Evolutionary conservation across 139 green algal species (phyloP).

Genomic region (Dunaliella sp.): DNA sequence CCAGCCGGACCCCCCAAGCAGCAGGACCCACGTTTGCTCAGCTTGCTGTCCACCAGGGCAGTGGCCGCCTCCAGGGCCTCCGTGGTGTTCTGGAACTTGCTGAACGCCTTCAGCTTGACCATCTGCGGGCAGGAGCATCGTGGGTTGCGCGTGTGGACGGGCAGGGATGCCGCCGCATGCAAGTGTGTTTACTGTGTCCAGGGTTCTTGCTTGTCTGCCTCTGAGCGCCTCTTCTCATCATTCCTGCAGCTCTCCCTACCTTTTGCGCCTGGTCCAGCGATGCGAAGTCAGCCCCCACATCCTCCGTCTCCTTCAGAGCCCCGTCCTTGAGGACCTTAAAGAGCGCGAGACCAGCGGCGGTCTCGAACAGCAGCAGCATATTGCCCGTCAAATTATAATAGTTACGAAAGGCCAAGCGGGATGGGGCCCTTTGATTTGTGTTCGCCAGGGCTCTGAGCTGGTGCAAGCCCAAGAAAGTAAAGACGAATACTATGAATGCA

Average conservation of each 20-base stretch:
- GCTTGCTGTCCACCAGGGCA: slow-evolving; percentile 92
- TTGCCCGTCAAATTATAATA: background rate
- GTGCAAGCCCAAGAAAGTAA: no score
- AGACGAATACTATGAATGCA: no score
- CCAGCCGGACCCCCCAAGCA: no score
- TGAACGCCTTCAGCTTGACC: slow-evolving; percentile 97
- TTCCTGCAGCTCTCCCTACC: slow-evolving; percentile 54
- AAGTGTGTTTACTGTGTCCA: no score
- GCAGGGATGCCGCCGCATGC: no score
- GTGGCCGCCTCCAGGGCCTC: slow-evolving; percentile 92
- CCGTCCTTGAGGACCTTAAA: slow-evolving; percentile 95
- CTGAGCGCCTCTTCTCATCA: no score
- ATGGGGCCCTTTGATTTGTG: no score
- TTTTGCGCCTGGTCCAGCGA: slow-evolving; percentile 83
- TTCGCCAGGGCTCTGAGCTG: no score
- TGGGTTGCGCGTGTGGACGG: background rate
- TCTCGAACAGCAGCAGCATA: slow-evolving; percentile 97
- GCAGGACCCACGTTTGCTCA: slow-evolving; percentile 79
- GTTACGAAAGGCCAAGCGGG: no score
- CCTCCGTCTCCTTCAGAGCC: slow-evolving; percentile 87
- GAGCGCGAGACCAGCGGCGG: slow-evolving; percentile 89
- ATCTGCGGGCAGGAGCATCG: slow-evolving; percentile 57
- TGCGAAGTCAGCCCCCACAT: slow-evolving; percentile 84
- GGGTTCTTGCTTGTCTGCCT: no score
- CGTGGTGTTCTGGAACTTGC: slow-evolving; percentile 97